These are phyloP conservation scores for Pigoraptor vietnamica DNA, from an alignment of 78 protist genomes.

Conservation along the genomic window DNA sequence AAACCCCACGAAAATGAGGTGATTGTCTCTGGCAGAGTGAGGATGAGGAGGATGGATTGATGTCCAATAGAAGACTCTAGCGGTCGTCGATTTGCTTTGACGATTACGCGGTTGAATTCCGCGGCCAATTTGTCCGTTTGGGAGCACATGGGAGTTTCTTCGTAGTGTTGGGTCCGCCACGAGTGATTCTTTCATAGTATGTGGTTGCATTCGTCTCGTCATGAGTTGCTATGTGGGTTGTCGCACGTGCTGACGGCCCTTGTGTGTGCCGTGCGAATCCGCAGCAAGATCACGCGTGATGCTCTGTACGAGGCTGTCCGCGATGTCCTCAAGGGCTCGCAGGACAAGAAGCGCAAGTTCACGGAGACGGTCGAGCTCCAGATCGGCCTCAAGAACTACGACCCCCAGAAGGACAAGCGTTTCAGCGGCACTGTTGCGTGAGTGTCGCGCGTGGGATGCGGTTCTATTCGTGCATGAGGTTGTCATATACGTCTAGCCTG, in stretches of 20 bases:
- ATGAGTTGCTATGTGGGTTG: too few species aligned
- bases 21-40: neutral
- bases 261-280: too few species aligned
- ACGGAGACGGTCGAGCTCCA: slow-evolving; percentile 98
- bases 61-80: too few species aligned
- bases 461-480: neutral
- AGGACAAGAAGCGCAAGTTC: slow-evolving; percentile 65
- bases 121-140: too few species aligned
- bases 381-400: slow-evolving; percentile 97
- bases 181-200: too few species aligned
- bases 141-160: too few species aligned
- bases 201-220: too few species aligned
- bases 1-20: neutral
- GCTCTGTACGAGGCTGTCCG: slow-evolving; percentile 2
- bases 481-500: neutral
- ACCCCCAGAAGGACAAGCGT: slow-evolving; percentile 98
- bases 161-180: too few species aligned
- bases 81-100: too few species aligned
- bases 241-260: too few species aligned
- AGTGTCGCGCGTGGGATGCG: neutral
- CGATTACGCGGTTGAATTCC: too few species aligned
- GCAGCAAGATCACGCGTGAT: slow-evolving; percentile 29
- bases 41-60: too few species aligned
- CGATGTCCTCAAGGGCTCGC: neutral
- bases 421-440: slow-evolving; percentile 86